These are phyloP conservation scores for Gossypium gossypioides DNA, from an alignment of 441 rosid genomes.

Conservation along the genomic window DNA sequence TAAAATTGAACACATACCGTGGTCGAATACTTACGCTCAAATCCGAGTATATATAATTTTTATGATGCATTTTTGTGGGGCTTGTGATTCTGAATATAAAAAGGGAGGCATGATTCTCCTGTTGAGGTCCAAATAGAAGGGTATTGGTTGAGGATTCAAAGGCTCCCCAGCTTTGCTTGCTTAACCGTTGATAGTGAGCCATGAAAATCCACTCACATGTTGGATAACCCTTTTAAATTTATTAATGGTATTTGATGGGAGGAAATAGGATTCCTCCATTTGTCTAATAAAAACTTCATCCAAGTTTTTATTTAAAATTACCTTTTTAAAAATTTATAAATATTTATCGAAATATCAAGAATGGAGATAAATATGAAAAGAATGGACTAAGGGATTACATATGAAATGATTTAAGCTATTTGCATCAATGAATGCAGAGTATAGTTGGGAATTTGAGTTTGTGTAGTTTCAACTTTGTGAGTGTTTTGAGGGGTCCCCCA, in stretches of 20 bases:
- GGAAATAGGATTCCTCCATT: slow-evolving; percentile 28
- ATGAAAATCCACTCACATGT: slow-evolving; percentile 32
- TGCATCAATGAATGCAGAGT: not conserved
- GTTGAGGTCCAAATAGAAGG: not conserved
- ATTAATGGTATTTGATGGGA: slow-evolving; percentile 14
- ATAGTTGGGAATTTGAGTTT: slow-evolving; percentile 16
- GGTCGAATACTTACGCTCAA: not conserved
- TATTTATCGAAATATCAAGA: not conserved
- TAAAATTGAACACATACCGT: too few relatives aligned
- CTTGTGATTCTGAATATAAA: not conserved
- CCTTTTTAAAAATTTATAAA: not conserved
- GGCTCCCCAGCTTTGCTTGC: slow-evolving; percentile 4
- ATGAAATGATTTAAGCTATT: not conserved
- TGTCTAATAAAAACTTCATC: not conserved
- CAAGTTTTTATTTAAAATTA: not conserved
- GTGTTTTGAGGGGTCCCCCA: slow-evolving; percentile 40
- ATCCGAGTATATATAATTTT: too few relatives aligned
- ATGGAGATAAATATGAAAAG: not conserved
- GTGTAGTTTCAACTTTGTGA: slow-evolving; percentile 21
- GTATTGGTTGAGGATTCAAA: not conserved
- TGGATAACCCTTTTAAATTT: slow-evolving; percentile 14
- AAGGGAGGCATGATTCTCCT: not conserved
- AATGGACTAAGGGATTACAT: too few relatives aligned
- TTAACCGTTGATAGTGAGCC: slow-evolving; percentile 36
- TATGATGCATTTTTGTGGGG: not conserved